A percentile compares a stretch with the other conserved stretches of the same genome.
Evolutionary conservation across 768 basidiomycete species (phyloP).

Genomic region (Fistulinella prunicolor): DNA sequence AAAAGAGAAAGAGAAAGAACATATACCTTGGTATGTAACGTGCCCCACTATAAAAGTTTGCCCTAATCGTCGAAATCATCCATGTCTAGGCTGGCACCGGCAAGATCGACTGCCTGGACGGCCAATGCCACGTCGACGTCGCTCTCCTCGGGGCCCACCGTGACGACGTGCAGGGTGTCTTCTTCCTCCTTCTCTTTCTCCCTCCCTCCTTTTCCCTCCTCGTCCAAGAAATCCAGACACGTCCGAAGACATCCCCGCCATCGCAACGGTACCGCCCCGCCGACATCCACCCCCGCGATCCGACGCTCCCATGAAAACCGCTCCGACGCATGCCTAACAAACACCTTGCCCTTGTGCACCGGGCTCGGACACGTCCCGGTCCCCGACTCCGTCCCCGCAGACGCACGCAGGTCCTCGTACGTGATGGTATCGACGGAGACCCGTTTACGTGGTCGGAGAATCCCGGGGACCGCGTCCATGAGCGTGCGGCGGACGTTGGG

Average conservation of each 20-base stretch:
- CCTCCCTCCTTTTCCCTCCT: background rate
- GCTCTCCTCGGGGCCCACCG: no score
- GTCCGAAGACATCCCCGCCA: conserved; percentile 69
- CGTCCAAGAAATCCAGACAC: conserved; percentile 60
- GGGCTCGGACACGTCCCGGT: conserved; percentile 50
- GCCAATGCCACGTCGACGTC: conserved; percentile 14
- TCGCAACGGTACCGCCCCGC: conserved; percentile 52
- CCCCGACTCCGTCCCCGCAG: conserved; percentile 27
- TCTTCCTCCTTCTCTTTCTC: background rate
- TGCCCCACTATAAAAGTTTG: no score
- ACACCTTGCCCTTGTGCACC: conserved; percentile 34
- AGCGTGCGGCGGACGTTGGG: conserved; percentile 25
- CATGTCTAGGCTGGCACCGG: conserved; percentile 12
- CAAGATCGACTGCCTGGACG: conserved; percentile 24
- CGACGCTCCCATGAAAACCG: conserved; percentile 61
- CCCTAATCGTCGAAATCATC: conserved; percentile 28
- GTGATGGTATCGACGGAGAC: conserved; percentile 9
- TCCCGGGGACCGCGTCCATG: conserved; percentile 26
- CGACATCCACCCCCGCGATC: conserved; percentile 51
- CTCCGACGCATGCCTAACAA: conserved; percentile 58
- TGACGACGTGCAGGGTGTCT: no score
- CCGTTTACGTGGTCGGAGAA: conserved; percentile 26
- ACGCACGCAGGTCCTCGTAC: background rate
- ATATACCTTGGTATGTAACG: no score
- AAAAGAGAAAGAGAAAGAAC: no score